phyloP scores from a whole-genome alignment of 352 stramenopile genomes.

The Pythium volutum region DNA sequence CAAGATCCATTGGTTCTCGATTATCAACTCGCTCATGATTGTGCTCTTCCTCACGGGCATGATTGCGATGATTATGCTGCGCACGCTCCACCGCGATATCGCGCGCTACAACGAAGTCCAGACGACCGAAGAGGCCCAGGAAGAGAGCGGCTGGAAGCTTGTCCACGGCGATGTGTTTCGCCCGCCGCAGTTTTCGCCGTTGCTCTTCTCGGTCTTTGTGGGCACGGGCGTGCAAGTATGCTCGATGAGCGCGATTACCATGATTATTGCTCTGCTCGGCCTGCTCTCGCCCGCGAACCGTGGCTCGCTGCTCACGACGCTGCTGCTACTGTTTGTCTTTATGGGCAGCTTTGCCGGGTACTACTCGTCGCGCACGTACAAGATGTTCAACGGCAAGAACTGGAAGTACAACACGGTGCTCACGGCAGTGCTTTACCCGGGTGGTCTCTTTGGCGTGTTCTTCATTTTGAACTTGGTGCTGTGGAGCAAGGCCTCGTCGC shows the following conservation, averaged over 20 bases:
- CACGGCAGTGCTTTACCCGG: conserved; percentile 94
- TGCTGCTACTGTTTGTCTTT: conserved; percentile 98
- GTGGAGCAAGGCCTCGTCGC: conserved; percentile 81
- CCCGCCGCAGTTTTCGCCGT: conserved; percentile 89
- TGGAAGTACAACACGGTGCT: conserved; percentile 97
- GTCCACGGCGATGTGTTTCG: conserved; percentile 99
- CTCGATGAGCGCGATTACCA: conserved; percentile 92
- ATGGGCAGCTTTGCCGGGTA: conserved; percentile 97
- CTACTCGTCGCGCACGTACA: conserved; percentile 96
- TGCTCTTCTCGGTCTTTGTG: conserved; percentile 95
- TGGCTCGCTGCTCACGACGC: conserved; percentile 93
- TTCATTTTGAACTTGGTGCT: conserved; percentile 97
- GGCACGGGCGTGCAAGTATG: conserved; percentile 97
- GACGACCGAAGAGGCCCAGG: conserved; percentile 92
- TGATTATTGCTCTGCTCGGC: conserved; percentile 93
- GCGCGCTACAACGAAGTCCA: conserved; percentile 95
- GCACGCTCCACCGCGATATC: conserved; percentile 98
- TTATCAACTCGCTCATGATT: conserved; percentile 99
- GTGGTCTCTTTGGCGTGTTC: conserved; percentile 92
- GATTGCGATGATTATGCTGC: conserved; percentile 99
- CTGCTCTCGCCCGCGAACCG: conserved; percentile 97
- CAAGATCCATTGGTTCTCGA: conserved; percentile 99
- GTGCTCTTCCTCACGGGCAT: conserved; percentile 99
- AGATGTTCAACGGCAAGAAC: conserved; percentile 97
- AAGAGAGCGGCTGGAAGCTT: conserved; percentile 97